A percentile compares a stretch with the other conserved stretches of the same genome.
Evolutionary conservation across 1,139 yeast genomes (phyloP).

Genomic region (Scheffersomyces illinoinensis): DNA sequence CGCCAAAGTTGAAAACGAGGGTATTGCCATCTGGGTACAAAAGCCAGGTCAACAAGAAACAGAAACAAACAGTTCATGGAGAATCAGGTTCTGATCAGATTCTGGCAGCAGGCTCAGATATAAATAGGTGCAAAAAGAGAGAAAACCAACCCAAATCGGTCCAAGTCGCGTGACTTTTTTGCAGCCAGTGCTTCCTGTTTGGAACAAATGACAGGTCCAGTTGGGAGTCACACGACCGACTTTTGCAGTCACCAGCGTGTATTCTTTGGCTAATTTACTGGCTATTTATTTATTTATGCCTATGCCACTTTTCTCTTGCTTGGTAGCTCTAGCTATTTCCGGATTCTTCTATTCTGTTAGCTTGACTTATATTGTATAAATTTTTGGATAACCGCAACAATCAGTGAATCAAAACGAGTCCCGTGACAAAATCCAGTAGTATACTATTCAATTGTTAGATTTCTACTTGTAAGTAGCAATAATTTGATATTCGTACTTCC

Average conservation of each 20-base stretch:
- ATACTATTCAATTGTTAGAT: neutral
- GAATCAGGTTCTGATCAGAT: too few species aligned
- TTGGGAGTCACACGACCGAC: neutral
- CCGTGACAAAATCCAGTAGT: neutral
- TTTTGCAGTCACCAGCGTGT: neutral
- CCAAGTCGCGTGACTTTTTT: neutral
- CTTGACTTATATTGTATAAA: neutral
- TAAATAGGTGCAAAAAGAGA: neutral
- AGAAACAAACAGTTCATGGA: too few species aligned
- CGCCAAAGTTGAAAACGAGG: constrained; percentile 18
- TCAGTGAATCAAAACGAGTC: neutral
- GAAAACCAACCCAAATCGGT: neutral
- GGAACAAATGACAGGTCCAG: neutral
- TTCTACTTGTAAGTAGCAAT: neutral
- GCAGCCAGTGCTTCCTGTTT: constrained; percentile 1
- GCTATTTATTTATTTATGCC: neutral
- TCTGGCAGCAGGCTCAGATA: neutral
- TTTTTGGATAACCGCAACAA: neutral
- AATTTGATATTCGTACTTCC: neutral
- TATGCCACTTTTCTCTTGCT: neutral
- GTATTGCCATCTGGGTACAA: constrained; percentile 40
- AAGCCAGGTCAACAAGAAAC: too few species aligned
- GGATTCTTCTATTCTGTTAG: neutral
- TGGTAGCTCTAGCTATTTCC: neutral
- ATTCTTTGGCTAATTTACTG: neutral